Evolutionary conservation across 441 rosid species (phyloP).

Genomic region (Croton setiger): DNA sequence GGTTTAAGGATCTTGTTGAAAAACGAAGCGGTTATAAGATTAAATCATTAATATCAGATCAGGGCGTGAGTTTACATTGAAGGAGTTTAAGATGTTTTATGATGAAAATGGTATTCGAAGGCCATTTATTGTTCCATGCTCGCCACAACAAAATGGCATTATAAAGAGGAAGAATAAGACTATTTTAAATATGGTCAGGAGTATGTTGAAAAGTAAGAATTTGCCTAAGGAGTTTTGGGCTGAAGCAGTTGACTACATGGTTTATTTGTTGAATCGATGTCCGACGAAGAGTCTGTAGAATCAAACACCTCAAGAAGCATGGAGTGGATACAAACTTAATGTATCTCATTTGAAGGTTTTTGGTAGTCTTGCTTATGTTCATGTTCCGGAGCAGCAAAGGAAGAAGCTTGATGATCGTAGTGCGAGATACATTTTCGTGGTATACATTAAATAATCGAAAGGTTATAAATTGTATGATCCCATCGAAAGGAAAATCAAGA

Average conservation of each 20-base stretch:
- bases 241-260: background rate
- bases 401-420: background rate
- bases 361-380: background rate
- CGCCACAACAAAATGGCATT: background rate
- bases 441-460: too few species aligned
- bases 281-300: background rate
- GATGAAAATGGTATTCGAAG: background rate
- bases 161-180: background rate
- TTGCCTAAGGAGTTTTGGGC: background rate
- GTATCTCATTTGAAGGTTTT: background rate
- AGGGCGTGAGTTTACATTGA: background rate
- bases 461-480: too few species aligned
- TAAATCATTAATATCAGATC: background rate
- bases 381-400: background rate
- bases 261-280: background rate
- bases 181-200: background rate
- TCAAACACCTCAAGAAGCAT: background rate
- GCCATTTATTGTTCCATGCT: background rate
- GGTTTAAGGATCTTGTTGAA: background rate
- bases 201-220: background rate
- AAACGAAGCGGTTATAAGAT: background rate
- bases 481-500: too few species aligned
- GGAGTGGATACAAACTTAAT: background rate
- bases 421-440: background rate
- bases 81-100: background rate